Base-by-base conservation (phyloP, 2,329 filamentous ascomycete species). In the Pezicula radicicola region DNA sequence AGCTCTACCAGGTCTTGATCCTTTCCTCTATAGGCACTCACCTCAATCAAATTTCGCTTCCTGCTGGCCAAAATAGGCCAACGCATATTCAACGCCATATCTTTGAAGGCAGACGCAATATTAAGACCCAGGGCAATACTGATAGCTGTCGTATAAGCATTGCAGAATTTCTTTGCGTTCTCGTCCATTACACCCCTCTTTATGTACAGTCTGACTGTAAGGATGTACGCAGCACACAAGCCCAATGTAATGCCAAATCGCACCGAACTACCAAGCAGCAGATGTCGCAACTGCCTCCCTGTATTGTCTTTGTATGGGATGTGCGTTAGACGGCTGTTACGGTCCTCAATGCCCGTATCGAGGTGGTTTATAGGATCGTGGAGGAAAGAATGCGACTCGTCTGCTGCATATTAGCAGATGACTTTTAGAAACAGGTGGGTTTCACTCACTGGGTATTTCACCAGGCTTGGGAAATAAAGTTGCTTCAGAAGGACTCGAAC, bases 21-120 rank as follows among this genome's bases (percentile, higher is more conserved):
- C n/a, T 19, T 25, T 8, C 3, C 12, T 5, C 21, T 5, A 21
- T 5, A 28, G n/a, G 33, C 28, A 51, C 63, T n/a, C 47, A 74
- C 74, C 64, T 77, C 74, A 5, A 60, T 60, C 39, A 70, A 60
- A 33, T 67, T 68, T 53, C 71, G 66, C 37, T 67, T 64, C 5
- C 66, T 61, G 8, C 64, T 60, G 51, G 67, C 69, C 40, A 78
- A 57, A 27, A 77, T 68, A 63, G 72, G 74, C 73, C 75, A 77
- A n/a, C 75, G 65, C 54, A 75, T 61, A 53, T 75, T 72, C 13
- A 66, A 60, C 3, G 73, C 69, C 67, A 76, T 72, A 27, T 67
- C 68, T 51, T 75, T 75, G 19, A 78, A 64, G 6, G 69, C 68
- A 55, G 66, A 72, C 2, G 70, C 68, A 40, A 76, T 69, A 45